Evolutionary conservation across 2,329 filamentous ascomycete species (phyloP).

Genomic region (Alternaria gansuensis): DNA sequence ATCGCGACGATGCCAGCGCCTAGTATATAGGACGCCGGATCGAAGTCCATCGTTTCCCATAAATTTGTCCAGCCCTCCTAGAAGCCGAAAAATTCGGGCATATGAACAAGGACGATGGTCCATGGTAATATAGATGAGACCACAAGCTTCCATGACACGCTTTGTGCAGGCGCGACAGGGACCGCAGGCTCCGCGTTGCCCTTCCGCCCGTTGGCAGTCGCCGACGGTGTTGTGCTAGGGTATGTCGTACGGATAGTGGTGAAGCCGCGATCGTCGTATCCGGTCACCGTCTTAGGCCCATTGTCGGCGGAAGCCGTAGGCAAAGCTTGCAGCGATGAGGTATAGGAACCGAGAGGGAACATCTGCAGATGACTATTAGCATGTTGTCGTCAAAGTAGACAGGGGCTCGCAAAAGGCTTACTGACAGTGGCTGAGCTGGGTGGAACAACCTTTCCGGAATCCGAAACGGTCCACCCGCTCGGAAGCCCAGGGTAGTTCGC

Average conservation of each 20-base stretch:
- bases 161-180: constrained; percentile 20
- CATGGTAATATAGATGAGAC: constrained; percentile 14
- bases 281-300: constrained; percentile 51
- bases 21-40: constrained; percentile 15
- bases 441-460: constrained; percentile 80
- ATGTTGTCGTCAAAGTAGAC: constrained; percentile 7
- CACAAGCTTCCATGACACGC: constrained; percentile 7
- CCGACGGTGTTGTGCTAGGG: constrained; percentile 23
- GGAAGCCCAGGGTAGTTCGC: constrained; percentile 69
- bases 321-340: constrained; percentile 58
- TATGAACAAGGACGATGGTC: constrained; percentile 15
- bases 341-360: constrained; percentile 63
- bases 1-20: constrained; percentile 13
- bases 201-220: constrained; percentile 13
- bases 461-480: constrained; percentile 80
- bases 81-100: constrained; percentile 9
- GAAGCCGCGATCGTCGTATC: constrained; percentile 61
- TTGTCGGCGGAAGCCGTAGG: constrained; percentile 41
- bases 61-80: constrained; percentile 14
- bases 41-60: constrained; percentile 12
- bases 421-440: constrained; percentile 72
- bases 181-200: constrained; percentile 22
- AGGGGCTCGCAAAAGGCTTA: constrained; percentile 57
- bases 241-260: constrained; percentile 56
- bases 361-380: constrained; percentile 52